A percentile compares a stretch with the other conserved stretches of the same genome.
These are phyloP conservation scores for Allomyces macrogynus DNA, from an alignment of 192 early-diverging fungal genomes.

Conservation along the genomic window DNA sequence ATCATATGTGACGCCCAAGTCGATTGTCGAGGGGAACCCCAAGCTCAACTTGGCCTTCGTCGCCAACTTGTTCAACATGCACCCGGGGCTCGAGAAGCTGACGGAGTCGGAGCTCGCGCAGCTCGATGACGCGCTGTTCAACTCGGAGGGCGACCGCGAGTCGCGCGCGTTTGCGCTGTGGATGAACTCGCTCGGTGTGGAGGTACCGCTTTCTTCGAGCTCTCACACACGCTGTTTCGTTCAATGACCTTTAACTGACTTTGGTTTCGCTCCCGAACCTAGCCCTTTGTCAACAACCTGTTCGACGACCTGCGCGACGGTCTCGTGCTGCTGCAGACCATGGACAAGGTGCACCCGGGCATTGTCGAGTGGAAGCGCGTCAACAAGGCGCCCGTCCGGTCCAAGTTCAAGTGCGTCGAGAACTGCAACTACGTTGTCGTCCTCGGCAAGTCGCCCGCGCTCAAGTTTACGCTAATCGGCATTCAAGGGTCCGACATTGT, in stretches of 20 bases:
- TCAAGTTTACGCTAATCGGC: slow-evolving; percentile 77
- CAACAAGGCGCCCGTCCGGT: slow-evolving; percentile 49
- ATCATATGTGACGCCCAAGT: slow-evolving; percentile 84
- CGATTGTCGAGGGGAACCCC: slow-evolving; percentile 82
- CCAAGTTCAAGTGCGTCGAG: slow-evolving; percentile 93
- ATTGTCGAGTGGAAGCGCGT: slow-evolving; percentile 85
- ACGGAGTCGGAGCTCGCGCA: slow-evolving; percentile 78
- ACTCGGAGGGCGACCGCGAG: slow-evolving; percentile 27
- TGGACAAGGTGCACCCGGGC: slow-evolving; percentile 81
- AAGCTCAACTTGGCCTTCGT: slow-evolving; percentile 99
- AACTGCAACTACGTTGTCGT: slow-evolving; percentile 87
- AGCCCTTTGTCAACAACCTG: slow-evolving; percentile 88
- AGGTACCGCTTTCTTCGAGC: slow-evolving; percentile 8
- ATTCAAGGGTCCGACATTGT: slow-evolving; percentile 90
- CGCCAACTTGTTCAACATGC: slow-evolving; percentile 92
- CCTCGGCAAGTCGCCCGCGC: slow-evolving; percentile 47
- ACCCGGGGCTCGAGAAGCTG: slow-evolving; percentile 82
- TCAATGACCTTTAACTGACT: no score
- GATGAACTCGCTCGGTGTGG: slow-evolving; percentile 93
- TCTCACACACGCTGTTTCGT: no score
- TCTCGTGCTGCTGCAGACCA: slow-evolving; percentile 75
- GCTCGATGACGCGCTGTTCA: slow-evolving; percentile 48
- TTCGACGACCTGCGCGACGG: slow-evolving; percentile 93
- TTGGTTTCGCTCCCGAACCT: no score
- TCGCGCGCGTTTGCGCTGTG: slow-evolving; percentile 80